Base-by-base conservation (phyloP, 345 rosid species). In the Rhizophora mangle region DNA sequence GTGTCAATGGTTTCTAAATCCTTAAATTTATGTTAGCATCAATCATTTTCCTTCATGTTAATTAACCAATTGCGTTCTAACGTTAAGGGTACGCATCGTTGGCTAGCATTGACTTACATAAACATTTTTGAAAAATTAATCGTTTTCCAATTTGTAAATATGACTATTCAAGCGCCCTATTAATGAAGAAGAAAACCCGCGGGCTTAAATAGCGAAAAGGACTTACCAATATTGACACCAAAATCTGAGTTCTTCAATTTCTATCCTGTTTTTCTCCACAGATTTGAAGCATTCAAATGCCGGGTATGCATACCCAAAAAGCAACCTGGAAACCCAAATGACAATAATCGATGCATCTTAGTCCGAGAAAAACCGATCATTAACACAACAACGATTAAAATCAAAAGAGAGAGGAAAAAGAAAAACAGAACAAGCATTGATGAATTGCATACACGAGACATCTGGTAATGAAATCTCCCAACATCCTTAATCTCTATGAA, bases 211-310 rank as follows among this genome's bases (percentile, higher is more conserved):
- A 34, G 8, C 0, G 24, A 6, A 32, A 6, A 19, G 32, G 70
- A 31, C 74, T 79, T 80, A 92, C 99, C 99, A 95, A 68, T 95
- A 92, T 79, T 92, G 88, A 71, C 99, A 92, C 99, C 99, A 95
- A 70, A 86, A 90, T 71, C 92, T 82, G 80, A 95, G 90, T 78
- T 89, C 91, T 39, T 86, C 96, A 62, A 86, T 85, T 24, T 88
- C 84, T 20, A 88, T 89, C 74, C 53, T 83, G 78, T 92, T 95
- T 80, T 84, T 89, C 92, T 95, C 99, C 47, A 92, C 87, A 29
- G 87, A 55, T 79, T 90, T 95, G 72, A 73, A 95, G 77, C 97
- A 95, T 78, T 85, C 96, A 30, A 92, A 85, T 20, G 96, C 99
- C 5, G 99, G 99, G 80, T 87, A 95, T 39, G 93, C 90, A 79